Percentiles rank a stretch among this genome's conserved stretches.
phyloP scores from a whole-genome alignment of 495 filamentous ascomycete genomes.

The Trichoderma parareesei region DNA sequence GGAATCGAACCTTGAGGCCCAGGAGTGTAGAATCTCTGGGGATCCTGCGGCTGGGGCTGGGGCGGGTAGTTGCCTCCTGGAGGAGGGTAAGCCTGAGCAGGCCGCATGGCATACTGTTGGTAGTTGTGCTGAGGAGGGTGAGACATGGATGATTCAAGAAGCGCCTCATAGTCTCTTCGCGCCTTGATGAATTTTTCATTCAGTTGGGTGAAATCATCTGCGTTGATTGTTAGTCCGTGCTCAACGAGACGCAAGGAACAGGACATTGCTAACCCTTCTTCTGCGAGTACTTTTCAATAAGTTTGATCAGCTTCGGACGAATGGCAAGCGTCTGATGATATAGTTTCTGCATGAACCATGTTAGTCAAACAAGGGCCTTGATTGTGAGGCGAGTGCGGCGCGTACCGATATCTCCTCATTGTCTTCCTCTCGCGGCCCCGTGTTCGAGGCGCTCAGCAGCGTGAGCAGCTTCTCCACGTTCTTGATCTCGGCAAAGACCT shows the following conservation, averaged over 20 bases:
- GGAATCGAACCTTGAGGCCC: constrained; percentile 29
- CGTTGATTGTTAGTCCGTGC: constrained; percentile 15
- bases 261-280: constrained; percentile 68
- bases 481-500: constrained; percentile 97
- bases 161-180: constrained; percentile 85
- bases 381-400: not conserved
- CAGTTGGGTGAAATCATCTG: constrained; percentile 94
- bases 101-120: constrained; percentile 56
- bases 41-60: constrained; percentile 50
- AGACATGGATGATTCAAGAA: constrained; percentile 95
- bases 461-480: constrained; percentile 97
- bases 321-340: constrained; percentile 94
- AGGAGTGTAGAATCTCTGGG: constrained; percentile 65
- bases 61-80: constrained; percentile 33
- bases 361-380: not conserved
- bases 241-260: not conserved
- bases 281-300: constrained; percentile 98
- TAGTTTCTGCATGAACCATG: constrained; percentile 46
- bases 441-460: constrained; percentile 86
- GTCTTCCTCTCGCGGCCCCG: constrained; percentile 75
- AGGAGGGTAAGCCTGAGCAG: constrained; percentile 56
- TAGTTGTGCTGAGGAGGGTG: constrained; percentile 63
- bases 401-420: constrained; percentile 87
- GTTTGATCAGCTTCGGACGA: constrained; percentile 90
- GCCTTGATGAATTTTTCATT: constrained; percentile 99